phyloP scores from a whole-genome alignment of 2,329 filamentous ascomycete genomes.

The Geosmithia morbida region DNA sequence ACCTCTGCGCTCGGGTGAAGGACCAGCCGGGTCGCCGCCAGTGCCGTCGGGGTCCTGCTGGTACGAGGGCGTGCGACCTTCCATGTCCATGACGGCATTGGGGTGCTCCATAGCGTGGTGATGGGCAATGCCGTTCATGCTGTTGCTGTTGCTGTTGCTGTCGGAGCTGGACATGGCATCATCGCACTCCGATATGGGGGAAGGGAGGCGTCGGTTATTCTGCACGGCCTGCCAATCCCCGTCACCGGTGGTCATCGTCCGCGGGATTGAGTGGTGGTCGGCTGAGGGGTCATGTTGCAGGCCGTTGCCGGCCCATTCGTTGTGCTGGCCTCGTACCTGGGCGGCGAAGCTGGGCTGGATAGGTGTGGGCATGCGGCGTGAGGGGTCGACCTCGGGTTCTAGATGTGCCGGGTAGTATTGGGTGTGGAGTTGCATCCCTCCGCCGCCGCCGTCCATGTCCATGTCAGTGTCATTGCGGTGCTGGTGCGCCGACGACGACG shows the following conservation, averaged over 20 bases:
- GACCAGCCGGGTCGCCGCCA: conserved; percentile 19
- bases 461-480: conserved; percentile 25
- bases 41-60: conserved; percentile 10
- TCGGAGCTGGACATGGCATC: conserved; percentile 20
- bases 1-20: conserved; percentile 35
- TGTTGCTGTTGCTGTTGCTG: background rate
- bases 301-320: conserved; percentile 18
- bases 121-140: conserved; percentile 4
- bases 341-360: conserved; percentile 43
- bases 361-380: conserved; percentile 39
- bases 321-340: conserved; percentile 37
- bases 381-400: conserved; percentile 4
- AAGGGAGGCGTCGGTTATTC: conserved; percentile 39
- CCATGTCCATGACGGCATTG: conserved; percentile 21
- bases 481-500: conserved; percentile 5
- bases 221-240: conserved; percentile 37
- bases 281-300: conserved; percentile 5
- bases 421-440: background rate
- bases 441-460: conserved; percentile 29
- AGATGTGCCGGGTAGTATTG: background rate
- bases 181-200: conserved; percentile 44
- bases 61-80: conserved; percentile 10
- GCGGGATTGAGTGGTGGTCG: conserved; percentile 29
- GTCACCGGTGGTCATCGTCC: conserved; percentile 25
- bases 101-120: conserved; percentile 20